phyloP scores from a whole-genome alignment of 257 asterid genomes.

The Gynochthodes officinalis region DNA sequence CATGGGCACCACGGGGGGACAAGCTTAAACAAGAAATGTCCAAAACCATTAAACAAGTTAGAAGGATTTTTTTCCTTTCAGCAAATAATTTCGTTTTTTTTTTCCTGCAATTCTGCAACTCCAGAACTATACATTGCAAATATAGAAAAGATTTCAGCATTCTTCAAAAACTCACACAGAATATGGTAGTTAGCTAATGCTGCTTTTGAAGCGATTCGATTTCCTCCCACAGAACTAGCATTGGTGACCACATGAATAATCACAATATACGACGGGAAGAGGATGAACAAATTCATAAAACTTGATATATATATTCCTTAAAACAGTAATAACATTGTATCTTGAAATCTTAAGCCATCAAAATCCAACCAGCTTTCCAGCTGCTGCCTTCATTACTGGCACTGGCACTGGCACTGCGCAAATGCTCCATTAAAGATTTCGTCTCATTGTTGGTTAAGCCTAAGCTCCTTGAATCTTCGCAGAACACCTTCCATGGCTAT shows the following conservation, averaged over 20 bases:
- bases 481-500: conserved; percentile 67
- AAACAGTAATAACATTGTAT: background rate
- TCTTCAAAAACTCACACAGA: too few relatives aligned
- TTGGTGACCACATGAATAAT: background rate
- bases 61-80: too few relatives aligned
- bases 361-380: background rate
- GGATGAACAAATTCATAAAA: background rate
- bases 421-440: background rate
- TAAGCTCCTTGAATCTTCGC: conserved; percentile 64
- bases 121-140: too few relatives aligned
- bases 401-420: too few relatives aligned
- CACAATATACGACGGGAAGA: too few relatives aligned
- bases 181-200: background rate
- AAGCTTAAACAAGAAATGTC: too few relatives aligned
- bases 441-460: background rate
- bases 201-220: background rate
- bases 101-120: too few relatives aligned
- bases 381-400: too few relatives aligned
- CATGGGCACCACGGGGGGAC: too few relatives aligned
- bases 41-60: too few relatives aligned
- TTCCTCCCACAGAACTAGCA: background rate
- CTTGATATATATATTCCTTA: background rate
- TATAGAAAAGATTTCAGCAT: too few relatives aligned
- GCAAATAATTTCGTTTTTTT: too few relatives aligned
- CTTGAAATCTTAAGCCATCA: background rate